phyloP scores from a whole-genome alignment of 805 yeast genomes.

The Candida alai region DNA sequence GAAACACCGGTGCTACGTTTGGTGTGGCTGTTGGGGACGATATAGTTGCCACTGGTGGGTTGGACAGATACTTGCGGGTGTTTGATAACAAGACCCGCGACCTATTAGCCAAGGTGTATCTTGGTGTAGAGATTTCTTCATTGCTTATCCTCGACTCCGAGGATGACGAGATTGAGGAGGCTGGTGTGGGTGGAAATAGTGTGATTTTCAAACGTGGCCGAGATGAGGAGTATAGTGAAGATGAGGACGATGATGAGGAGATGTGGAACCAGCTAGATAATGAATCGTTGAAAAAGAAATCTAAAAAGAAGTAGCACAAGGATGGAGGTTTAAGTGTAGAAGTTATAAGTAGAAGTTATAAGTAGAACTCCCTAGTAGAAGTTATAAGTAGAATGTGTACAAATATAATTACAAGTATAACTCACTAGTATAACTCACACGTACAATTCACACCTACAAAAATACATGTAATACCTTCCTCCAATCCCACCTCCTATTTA shows the following conservation, averaged over 20 bases:
- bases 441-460: too few species aligned
- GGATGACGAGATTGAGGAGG: constrained; percentile 35
- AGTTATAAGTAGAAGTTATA: too few species aligned
- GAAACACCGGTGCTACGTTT: constrained; percentile 68
- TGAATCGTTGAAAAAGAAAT: constrained; percentile 23
- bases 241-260: constrained; percentile 32
- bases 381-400: too few species aligned
- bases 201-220: constrained; percentile 22
- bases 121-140: constrained; percentile 66
- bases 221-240: constrained; percentile 17
- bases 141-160: constrained; percentile 49
- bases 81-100: constrained; percentile 60
- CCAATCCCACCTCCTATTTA: background rate
- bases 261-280: constrained; percentile 37
- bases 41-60: constrained; percentile 68
- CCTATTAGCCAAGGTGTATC: constrained; percentile 64
- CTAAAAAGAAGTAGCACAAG: constrained; percentile 28
- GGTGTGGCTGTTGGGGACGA: constrained; percentile 48
- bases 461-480: too few species aligned
- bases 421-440: too few species aligned
- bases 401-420: too few species aligned
- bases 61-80: constrained; percentile 82
- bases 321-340: too few species aligned
- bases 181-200: constrained; percentile 10
- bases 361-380: too few species aligned